Conservation (phyloP, 257 asterid species). For the Penstemon barbatus region DNA sequence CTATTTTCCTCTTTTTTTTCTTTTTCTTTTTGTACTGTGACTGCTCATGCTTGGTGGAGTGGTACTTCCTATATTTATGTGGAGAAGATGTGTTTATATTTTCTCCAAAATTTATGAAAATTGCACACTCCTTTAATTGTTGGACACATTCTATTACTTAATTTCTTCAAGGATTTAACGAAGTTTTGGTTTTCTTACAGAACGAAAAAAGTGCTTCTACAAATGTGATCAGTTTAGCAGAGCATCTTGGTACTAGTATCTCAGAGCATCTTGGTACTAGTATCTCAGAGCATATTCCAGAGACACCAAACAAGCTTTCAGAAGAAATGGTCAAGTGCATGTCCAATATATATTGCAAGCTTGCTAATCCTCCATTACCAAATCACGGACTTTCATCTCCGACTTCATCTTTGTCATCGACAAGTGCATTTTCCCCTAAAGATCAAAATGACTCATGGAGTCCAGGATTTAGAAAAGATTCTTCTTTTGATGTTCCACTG, state of each 20-base stretch:
- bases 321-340: constrained; percentile 98
- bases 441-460: constrained; percentile 82
- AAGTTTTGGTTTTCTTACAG: constrained; percentile 44
- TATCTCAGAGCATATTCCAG: constrained; percentile 78
- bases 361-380: constrained; percentile 71
- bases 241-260: constrained; percentile 89
- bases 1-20: too few relatives aligned
- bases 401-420: constrained; percentile 74
- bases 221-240: constrained; percentile 77
- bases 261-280: constrained; percentile 90
- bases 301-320: constrained; percentile 81
- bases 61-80: background rate
- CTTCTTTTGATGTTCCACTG: constrained; percentile 78
- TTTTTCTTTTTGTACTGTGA: background rate
- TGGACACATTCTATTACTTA: background rate
- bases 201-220: constrained; percentile 68
- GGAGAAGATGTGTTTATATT: background rate
- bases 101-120: background rate
- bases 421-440: constrained; percentile 79
- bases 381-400: constrained; percentile 81
- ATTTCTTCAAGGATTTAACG: background rate
- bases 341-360: constrained; percentile 83
- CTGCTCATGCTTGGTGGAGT: constrained; percentile 6
- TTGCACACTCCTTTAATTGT: too few relatives aligned
- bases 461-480: constrained; percentile 73